Percentiles rank a stretch among this genome's conserved stretches.
phyloP scores from a whole-genome alignment of 2,329 filamentous ascomycete species.

The Boeremia lycopersici region DNA sequence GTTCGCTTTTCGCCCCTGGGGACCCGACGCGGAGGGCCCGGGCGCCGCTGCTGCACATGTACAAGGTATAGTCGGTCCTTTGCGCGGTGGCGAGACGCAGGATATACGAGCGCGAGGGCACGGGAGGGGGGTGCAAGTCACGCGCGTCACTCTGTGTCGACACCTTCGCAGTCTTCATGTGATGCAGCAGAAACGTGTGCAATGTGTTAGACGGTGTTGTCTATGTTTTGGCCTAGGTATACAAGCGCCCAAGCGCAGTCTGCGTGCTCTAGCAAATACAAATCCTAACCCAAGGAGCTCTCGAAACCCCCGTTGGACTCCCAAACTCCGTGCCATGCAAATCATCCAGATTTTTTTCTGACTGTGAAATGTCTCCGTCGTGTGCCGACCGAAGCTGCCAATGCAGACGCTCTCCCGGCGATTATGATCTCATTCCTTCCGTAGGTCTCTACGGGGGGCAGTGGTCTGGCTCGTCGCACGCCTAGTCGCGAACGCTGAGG shows the following conservation, averaged over 20 bases:
- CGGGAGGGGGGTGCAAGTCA: not conserved
- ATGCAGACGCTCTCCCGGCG: not conserved
- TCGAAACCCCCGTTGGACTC: not conserved
- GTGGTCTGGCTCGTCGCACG: not conserved
- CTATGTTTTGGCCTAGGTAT: slow-evolving; percentile 3
- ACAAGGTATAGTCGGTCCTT: slow-evolving; percentile 3
- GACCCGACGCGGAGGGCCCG: not conserved
- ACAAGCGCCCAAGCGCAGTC: slow-evolving; percentile 3
- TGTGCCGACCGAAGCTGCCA: no score
- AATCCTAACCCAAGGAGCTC: not conserved
- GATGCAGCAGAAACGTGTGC: not conserved
- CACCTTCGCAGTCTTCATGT: no score
- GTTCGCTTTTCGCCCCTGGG: not conserved
- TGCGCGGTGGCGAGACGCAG: no score
- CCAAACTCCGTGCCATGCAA: slow-evolving; percentile 18
- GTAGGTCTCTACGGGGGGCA: not conserved
- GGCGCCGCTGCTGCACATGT: not conserved
- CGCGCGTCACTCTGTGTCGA: no score
- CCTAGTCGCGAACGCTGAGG: slow-evolving; percentile 66
- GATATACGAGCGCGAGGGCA: not conserved
- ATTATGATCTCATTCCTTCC: not conserved
- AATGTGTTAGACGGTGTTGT: not conserved
- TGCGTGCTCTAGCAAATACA: not conserved
- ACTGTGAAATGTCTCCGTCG: no score
- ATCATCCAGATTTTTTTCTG: slow-evolving; percentile 2